phyloP scores from a whole-genome alignment of 23 red algal genomes.

The Pyropia yezoensis region DNA sequence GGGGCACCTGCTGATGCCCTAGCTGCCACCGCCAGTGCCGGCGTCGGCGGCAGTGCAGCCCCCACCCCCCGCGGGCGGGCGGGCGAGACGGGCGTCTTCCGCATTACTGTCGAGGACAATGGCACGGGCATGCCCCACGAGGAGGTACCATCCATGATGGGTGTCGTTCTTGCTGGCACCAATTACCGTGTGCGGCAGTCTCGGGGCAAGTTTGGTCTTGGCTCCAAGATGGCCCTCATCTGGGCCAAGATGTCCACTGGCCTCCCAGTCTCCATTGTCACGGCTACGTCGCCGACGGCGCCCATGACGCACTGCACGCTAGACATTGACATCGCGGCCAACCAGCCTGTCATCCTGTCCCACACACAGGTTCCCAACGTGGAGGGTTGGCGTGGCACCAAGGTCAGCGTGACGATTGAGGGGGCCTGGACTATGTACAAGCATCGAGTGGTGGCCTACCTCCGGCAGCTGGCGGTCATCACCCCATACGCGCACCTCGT shows the following conservation, averaged over 20 bases:
- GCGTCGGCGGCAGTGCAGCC: too few relatives aligned
- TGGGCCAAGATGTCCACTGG: constrained; percentile 93
- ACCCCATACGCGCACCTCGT: constrained; percentile 82
- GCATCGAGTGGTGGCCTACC: constrained; percentile 62
- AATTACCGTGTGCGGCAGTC: constrained; percentile 86
- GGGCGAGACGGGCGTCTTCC: constrained; percentile 18
- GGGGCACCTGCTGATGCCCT: too few relatives aligned
- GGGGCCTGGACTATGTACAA: constrained; percentile 85
- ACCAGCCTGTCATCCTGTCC: constrained; percentile 42
- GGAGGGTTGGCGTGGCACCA: constrained; percentile 42
- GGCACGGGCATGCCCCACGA: constrained; percentile 79
- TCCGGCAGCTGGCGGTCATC: constrained; percentile 91
- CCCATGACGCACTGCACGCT: constrained; percentile 54
- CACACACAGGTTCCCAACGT: constrained; percentile 33
- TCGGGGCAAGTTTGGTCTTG: constrained; percentile 86
- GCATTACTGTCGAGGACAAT: constrained; percentile 72
- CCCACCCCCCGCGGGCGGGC: background rate
- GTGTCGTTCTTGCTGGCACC: constrained; percentile 68
- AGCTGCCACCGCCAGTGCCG: too few relatives aligned
- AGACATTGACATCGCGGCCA: constrained; percentile 83
- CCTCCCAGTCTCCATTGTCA: constrained; percentile 54
- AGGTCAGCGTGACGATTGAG: constrained; percentile 66
- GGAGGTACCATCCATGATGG: constrained; percentile 81
- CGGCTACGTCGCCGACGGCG: constrained; percentile 1
- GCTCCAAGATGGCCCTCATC: constrained; percentile 94